Conservation (phyloP, 2,329 filamentous ascomycete species). For the Zymoseptoria brevis region DNA sequence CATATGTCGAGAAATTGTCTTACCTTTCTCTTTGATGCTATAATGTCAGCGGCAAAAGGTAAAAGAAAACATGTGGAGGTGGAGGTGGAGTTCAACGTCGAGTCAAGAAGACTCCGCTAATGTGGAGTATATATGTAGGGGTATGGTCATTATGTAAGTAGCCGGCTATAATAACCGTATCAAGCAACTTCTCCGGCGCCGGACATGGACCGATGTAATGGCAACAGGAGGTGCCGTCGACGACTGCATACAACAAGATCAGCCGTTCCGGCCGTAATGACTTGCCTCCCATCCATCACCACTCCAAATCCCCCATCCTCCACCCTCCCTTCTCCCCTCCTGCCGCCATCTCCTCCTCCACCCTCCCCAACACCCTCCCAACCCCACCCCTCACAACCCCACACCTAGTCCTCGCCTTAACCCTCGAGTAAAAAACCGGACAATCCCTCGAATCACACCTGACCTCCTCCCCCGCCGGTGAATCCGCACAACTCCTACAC, state of each 20-base stretch:
- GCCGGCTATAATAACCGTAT: background rate
- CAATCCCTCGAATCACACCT: constrained; percentile 86
- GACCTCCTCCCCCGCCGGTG: constrained; percentile 69
- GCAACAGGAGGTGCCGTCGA: too few relatives aligned
- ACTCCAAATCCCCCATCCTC: background rate
- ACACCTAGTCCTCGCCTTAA: constrained; percentile 50
- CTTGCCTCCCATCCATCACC: too few relatives aligned
- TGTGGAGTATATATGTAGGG: background rate
- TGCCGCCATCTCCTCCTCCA: constrained; percentile 28
- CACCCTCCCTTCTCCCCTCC: background rate
- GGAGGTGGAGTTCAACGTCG: background rate
- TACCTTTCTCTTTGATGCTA: background rate
- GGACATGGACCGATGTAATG: too few relatives aligned
- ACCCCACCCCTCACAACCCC: constrained; percentile 32
- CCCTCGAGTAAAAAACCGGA: constrained; percentile 77
- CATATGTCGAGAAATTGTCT: background rate
- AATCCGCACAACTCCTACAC: constrained; percentile 71
- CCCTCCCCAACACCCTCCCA: constrained; percentile 35
- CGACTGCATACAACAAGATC: too few relatives aligned
- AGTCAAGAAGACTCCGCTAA: background rate
- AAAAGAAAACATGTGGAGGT: background rate
- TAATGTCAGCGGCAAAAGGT: background rate
- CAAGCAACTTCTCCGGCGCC: background rate
- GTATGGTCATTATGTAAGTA: background rate
- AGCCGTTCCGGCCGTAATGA: too few relatives aligned